phyloP scores from a whole-genome alignment of 768 basidiomycete species.

The Tricholomella constricta region DNA sequence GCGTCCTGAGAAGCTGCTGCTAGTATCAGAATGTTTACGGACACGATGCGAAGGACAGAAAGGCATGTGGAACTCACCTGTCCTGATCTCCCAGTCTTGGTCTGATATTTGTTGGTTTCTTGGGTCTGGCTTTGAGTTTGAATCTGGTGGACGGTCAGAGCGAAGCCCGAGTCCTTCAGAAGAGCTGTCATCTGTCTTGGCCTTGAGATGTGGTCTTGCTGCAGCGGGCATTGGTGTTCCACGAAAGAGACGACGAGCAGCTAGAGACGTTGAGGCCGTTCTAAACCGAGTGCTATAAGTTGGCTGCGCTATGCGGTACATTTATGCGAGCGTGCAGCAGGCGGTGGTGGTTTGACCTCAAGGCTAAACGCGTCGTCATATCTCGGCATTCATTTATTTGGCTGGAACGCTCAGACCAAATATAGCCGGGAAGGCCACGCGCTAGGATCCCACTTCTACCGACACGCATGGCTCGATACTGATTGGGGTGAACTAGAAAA shows the following conservation, averaged over 20 bases:
- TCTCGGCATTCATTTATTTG: neutral
- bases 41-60: neutral
- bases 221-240: neutral
- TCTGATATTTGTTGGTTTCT: slow-evolving; percentile 51
- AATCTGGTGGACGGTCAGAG: slow-evolving; percentile 37
- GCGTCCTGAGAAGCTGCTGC: slow-evolving; percentile 48
- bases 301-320: slow-evolving; percentile 5
- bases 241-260: slow-evolving; percentile 2
- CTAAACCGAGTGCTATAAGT: slow-evolving; percentile 4
- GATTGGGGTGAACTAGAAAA: too few relatives aligned
- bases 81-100: slow-evolving; percentile 77
- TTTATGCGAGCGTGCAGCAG: neutral
- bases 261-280: neutral
- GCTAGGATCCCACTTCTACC: too few relatives aligned
- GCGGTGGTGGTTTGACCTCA: neutral
- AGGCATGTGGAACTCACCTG: slow-evolving; percentile 44
- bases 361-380: neutral
- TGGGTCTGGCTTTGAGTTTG: slow-evolving; percentile 28
- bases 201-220: neutral
- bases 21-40: slow-evolving; percentile 8
- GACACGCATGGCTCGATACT: too few relatives aligned
- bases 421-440: too few relatives aligned
- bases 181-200: neutral
- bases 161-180: slow-evolving; percentile 34
- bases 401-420: neutral